Conservation (phyloP, 345 rosid species). For the Euphorbia peplus region DNA sequence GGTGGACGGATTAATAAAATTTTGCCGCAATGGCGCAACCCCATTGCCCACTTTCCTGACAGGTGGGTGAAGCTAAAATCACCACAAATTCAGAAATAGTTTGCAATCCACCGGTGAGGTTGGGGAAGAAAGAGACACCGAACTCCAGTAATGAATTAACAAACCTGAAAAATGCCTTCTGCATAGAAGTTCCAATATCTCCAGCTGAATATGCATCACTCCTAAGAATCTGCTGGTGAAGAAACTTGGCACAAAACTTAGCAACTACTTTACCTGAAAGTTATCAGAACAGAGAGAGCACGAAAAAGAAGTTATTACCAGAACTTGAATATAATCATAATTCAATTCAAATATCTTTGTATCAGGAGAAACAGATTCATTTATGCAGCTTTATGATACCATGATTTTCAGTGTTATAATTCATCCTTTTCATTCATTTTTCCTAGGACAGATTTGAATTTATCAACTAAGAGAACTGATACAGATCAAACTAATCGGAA, state of each 20-base stretch:
- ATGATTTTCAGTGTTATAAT: no score
- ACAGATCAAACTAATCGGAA: not conserved
- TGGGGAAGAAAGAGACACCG: not conserved
- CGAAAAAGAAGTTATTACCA: not conserved
- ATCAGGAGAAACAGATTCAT: not conserved
- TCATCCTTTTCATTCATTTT: not conserved
- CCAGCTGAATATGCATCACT: constrained; percentile 68
- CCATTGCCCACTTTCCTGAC: no score
- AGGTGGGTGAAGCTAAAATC: no score
- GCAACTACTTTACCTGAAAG: constrained; percentile 89
- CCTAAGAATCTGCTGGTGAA: constrained; percentile 79
- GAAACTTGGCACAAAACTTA: constrained; percentile 87
- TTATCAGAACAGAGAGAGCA: constrained; percentile 7
- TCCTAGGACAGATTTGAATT: not conserved
- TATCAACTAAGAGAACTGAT: not conserved
- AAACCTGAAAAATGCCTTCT: constrained; percentile 86
- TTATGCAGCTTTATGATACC: not conserved
- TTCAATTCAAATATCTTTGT: not conserved
- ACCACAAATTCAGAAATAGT: not conserved
- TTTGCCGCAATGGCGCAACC: no score
- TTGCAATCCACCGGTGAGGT: no score
- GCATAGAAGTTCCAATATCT: constrained; percentile 65
- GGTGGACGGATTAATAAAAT: no score
- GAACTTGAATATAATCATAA: not conserved
- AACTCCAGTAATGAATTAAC: not conserved